Evolutionary conservation across 176 grass and related monocot genomes (phyloP), one percentile per base, ranked within the genome.

Genomic region (maize (Zea mays)): DNA sequence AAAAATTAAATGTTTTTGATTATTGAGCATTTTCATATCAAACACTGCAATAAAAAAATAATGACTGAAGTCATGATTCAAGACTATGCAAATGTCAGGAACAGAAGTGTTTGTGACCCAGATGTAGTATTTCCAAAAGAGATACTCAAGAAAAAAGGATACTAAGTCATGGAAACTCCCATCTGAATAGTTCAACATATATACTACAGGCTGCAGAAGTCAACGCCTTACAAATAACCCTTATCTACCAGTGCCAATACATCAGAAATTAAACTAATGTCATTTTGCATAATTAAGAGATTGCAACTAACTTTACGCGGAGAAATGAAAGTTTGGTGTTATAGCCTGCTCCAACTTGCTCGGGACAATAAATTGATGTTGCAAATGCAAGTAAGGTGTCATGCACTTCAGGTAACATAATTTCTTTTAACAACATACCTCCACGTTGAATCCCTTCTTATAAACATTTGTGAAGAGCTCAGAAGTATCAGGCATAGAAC

Each of bases 381-480:
- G 41, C 65, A 68, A 13, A 68, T 45, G 65, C 41, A 43, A 61
- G 8, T 10, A 59, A 39, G 62, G 62, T 36, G 40, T 54, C 13
- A 45, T 10, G 66, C 57, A 33, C 50, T 74, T 71, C 12, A 63
- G 13, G 44, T 16, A 55, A 47, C 0, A 21, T 20, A 20, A 11
- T 44, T 38, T 65, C 0, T 66, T 47, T 69, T 59, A 1, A 33
- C 38, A 66, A 76, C 85, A 82, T 89, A 99, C 96, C 85, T 99
- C 87, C 36, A 81, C 77, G 5, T 90, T 90, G 20, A 63, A 99
- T 82, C 83, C 96, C 83, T 99, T 95, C 11, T 79, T 88, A 54
- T 89, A 94, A 12, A 99, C 88, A 83, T 99, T 90, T 7, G 77
- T 95, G 66, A 99, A 99, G 47, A 99, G 96, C 70, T 92, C 96